phyloP scores from a whole-genome alignment of 2,329 filamentous ascomycete genomes.

The Colletotrichum ledebouriae region DNA sequence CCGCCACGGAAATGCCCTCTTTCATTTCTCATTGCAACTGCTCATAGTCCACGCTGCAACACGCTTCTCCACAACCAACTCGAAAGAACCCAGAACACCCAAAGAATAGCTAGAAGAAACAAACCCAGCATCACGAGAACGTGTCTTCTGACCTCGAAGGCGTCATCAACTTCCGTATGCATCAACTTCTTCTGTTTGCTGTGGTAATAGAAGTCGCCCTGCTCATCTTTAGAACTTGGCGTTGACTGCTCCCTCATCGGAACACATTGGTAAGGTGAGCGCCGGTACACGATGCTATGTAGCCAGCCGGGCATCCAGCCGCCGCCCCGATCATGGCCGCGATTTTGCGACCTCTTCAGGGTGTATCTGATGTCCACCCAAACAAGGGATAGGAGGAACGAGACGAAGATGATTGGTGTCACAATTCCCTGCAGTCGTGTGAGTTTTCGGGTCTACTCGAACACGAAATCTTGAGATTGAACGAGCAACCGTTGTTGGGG shows the following conservation, averaged over 20 bases:
- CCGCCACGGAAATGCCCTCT: too few relatives aligned
- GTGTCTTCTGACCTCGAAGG: conserved; percentile 69
- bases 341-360: conserved; percentile 59
- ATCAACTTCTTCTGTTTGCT: conserved; percentile 72
- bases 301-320: conserved; percentile 56
- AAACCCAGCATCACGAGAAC: conserved; percentile 66
- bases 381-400: conserved; percentile 75
- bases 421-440: conserved; percentile 59
- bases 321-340: conserved; percentile 47
- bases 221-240: conserved; percentile 41
- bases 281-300: conserved; percentile 56
- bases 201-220: conserved; percentile 62
- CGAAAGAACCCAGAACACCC: conserved; percentile 46
- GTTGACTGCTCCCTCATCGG: conserved; percentile 43
- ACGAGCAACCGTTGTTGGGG: not conserved
- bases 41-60: not conserved
- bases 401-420: conserved; percentile 73
- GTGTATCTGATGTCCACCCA: conserved; percentile 72
- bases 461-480: too few relatives aligned
- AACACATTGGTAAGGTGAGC: conserved; percentile 55
- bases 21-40: not conserved
- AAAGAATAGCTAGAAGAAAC: conserved; percentile 48
- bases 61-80: conserved; percentile 30
- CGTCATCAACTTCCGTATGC: conserved; percentile 72
- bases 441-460: not conserved